phyloP scores from a whole-genome alignment of 768 basidiomycete species.

The Pleurotus pulmonarius region DNA sequence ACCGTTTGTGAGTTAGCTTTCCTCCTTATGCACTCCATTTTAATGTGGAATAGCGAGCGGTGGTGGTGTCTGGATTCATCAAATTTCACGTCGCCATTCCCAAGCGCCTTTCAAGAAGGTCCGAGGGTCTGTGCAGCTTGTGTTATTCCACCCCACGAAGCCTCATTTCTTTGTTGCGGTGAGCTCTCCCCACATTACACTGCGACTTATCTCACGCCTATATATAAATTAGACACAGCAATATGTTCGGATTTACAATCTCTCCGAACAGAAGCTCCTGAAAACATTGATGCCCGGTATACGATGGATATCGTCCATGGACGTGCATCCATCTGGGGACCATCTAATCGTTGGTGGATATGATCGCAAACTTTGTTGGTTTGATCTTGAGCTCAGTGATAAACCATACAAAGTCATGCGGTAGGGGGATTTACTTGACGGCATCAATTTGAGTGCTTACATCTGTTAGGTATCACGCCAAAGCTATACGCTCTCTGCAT shows the following conservation, averaged over 20 bases:
- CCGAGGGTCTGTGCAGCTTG: constrained; percentile 85
- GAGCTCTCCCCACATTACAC: constrained; percentile 28
- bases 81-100: constrained; percentile 88
- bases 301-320: constrained; percentile 96
- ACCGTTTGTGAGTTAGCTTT: constrained; percentile 76
- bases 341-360: constrained; percentile 97
- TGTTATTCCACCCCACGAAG: constrained; percentile 91
- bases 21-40: constrained; percentile 12
- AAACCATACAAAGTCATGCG: constrained; percentile 97
- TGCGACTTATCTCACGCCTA: constrained; percentile 9
- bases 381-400: constrained; percentile 93
- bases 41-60: constrained; percentile 41
- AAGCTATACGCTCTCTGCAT: constrained; percentile 87
- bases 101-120: constrained; percentile 98
- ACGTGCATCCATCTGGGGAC: constrained; percentile 93
- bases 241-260: constrained; percentile 92
- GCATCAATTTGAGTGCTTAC: neutral
- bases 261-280: constrained; percentile 88
- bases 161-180: constrained; percentile 98
- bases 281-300: constrained; percentile 96
- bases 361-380: constrained; percentile 98
- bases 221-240: constrained; percentile 75
- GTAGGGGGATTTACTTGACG: constrained; percentile 35
- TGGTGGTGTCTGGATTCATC: constrained; percentile 93
- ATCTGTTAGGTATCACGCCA: constrained; percentile 76